A percentile compares a stretch with the other conserved stretches of the same genome.
phyloP scores from a whole-genome alignment of 1,284 basidiomycete genomes.

The Melampsora americana region DNA sequence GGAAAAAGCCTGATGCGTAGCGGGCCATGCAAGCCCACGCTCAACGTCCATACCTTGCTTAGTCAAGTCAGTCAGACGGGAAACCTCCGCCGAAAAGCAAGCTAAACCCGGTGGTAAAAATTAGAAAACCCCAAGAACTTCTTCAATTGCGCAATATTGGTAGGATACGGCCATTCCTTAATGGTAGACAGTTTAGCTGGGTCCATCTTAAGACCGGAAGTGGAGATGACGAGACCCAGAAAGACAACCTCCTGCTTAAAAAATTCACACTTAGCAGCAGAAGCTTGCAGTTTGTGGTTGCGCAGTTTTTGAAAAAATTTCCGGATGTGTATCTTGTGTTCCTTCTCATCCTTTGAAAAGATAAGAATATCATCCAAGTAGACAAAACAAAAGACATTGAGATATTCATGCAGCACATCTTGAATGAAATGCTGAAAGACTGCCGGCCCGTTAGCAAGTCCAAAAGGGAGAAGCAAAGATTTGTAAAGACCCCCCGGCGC shows the following conservation, averaged over 20 bases:
- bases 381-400: constrained; percentile 13
- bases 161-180: background rate
- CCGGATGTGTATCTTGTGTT: background rate
- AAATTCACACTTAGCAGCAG: background rate
- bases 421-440: constrained; percentile 23
- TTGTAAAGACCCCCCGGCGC: background rate
- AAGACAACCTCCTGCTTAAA: constrained; percentile 2
- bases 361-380: constrained; percentile 21
- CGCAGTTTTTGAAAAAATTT: background rate
- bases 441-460: background rate
- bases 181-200: background rate
- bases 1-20: background rate
- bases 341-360: background rate
- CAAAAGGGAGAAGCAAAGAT: background rate
- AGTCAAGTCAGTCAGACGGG: background rate
- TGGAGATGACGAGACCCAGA: background rate
- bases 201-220: background rate
- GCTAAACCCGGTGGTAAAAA: constrained; percentile 3
- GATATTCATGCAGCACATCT: constrained; percentile 14
- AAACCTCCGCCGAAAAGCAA: background rate
- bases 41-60: background rate
- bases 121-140: constrained; percentile 5
- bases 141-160: background rate
- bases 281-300: background rate
- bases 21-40: background rate